Conservation (phyloP, 139 green algal species). For the Coccomyxa sp. region DNA sequence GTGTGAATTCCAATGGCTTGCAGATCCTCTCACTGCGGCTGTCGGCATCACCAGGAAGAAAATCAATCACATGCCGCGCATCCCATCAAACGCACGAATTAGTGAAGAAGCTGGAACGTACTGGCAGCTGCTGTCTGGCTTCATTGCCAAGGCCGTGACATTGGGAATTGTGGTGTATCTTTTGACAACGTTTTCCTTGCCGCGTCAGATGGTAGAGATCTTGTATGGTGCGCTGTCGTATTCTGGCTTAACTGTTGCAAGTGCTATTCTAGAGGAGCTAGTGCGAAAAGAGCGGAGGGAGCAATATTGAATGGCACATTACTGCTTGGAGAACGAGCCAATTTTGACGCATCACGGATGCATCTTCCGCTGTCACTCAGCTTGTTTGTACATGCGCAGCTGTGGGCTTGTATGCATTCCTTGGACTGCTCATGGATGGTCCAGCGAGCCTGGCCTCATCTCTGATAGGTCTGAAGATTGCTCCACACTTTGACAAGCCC, state of each 20-base stretch:
- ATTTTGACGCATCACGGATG: background rate
- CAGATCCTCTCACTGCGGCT: background rate
- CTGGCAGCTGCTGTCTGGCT: background rate
- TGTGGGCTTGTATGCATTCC: conserved; percentile 27
- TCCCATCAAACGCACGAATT: conserved; percentile 4
- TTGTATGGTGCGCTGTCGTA: conserved; percentile 1
- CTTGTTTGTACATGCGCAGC: background rate
- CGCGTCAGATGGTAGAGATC: background rate
- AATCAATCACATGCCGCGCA: background rate
- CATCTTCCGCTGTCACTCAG: background rate
- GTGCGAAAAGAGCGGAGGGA: background rate
- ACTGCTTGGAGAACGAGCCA: background rate
- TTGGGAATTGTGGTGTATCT: conserved; percentile 2
- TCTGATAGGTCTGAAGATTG: conserved; percentile 13
- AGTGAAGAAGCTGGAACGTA: conserved; percentile 9
- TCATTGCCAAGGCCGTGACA: background rate
- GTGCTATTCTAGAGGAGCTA: background rate
- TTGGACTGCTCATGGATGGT: conserved; percentile 30
- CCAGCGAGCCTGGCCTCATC: background rate
- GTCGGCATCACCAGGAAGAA: background rate
- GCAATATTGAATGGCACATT: background rate
- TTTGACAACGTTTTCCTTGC: background rate
- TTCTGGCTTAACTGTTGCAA: background rate
- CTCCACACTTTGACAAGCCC: conserved; percentile 43
- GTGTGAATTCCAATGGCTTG: background rate